These are phyloP conservation scores for Globisporangium megalacanthum DNA, from an alignment of 352 stramenopile genomes.

Conservation along the genomic window DNA sequence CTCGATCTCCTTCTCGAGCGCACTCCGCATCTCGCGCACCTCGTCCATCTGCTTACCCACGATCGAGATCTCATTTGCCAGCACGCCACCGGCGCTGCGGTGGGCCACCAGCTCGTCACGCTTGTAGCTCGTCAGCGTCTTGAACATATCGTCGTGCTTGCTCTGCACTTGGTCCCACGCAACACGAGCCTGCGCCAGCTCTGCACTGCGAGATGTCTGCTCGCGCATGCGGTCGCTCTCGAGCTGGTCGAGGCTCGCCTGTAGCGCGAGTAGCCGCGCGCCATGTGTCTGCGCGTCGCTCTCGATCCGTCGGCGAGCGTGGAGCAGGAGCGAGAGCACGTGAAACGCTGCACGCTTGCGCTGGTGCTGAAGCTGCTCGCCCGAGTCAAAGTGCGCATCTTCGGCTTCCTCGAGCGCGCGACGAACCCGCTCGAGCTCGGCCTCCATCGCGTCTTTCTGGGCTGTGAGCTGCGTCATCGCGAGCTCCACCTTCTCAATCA, in stretches of 20 bases:
- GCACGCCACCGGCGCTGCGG: slow-evolving; percentile 57
- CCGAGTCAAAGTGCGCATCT: slow-evolving; percentile 62
- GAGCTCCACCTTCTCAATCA: slow-evolving; percentile 71
- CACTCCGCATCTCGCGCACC: slow-evolving; percentile 51
- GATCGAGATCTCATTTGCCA: slow-evolving; percentile 73
- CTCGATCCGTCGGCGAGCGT: slow-evolving; percentile 26
- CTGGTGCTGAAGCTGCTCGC: slow-evolving; percentile 49
- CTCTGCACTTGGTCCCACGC: slow-evolving; percentile 29
- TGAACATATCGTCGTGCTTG: slow-evolving; percentile 52
- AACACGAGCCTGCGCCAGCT: slow-evolving; percentile 22
- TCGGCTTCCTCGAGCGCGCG: slow-evolving; percentile 62
- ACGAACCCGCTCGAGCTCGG: slow-evolving; percentile 43
- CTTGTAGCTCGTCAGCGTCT: slow-evolving; percentile 79
- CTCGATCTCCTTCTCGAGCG: slow-evolving; percentile 52
- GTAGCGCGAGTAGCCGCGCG: neutral
- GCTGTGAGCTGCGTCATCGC: slow-evolving; percentile 67
- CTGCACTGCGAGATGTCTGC: slow-evolving; percentile 24
- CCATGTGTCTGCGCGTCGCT: slow-evolving; percentile 11
- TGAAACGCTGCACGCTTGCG: slow-evolving; percentile 56
- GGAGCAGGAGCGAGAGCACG: slow-evolving; percentile 40
- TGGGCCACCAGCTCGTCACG: slow-evolving; percentile 73
- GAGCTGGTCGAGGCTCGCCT: slow-evolving; percentile 13
- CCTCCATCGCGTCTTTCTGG: slow-evolving; percentile 66
- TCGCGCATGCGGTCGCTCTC: slow-evolving; percentile 19
- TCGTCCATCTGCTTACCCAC: slow-evolving; percentile 73